A percentile compares a stretch with the other conserved stretches of the same genome.
Evolutionary conservation across 306 rosid species (phyloP).

Genomic region (Potentilla sterilis): DNA sequence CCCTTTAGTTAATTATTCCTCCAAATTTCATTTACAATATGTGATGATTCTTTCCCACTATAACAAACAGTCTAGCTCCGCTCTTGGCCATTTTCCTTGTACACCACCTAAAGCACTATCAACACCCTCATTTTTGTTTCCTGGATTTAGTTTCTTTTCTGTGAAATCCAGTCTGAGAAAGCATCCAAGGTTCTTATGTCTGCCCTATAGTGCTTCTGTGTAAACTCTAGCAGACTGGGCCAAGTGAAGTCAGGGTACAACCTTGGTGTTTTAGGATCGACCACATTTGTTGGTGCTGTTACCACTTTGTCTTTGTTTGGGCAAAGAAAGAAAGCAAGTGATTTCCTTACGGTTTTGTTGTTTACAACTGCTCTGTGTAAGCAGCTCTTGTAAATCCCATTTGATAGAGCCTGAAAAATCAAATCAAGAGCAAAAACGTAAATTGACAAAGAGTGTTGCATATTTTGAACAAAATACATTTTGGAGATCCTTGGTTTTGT

Average conservation of each 20-base stretch:
- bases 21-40: constrained; percentile 11
- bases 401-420: constrained; percentile 72
- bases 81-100: constrained; percentile 6
- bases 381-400: constrained; percentile 84
- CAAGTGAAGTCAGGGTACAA: constrained; percentile 69
- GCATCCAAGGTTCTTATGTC: constrained; percentile 64
- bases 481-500: background rate
- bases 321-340: constrained; percentile 77
- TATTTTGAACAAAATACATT: background rate
- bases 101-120: constrained; percentile 31
- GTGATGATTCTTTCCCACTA: constrained; percentile 10
- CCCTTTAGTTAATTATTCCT: background rate
- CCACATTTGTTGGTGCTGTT: constrained; percentile 52
- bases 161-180: constrained; percentile 57
- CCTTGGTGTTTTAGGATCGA: constrained; percentile 48
- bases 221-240: constrained; percentile 59
- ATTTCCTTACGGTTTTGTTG: constrained; percentile 54
- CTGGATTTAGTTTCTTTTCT: constrained; percentile 27
- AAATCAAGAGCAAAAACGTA: background rate
- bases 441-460: background rate
- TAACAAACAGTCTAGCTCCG: constrained; percentile 4
- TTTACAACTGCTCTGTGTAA: constrained; percentile 90
- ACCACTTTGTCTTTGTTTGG: constrained; percentile 59
- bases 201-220: constrained; percentile 73
- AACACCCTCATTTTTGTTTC: constrained; percentile 8